Evolutionary conservation across 306 rosid genomes (phyloP).

Genomic region (Quercus robur): DNA sequence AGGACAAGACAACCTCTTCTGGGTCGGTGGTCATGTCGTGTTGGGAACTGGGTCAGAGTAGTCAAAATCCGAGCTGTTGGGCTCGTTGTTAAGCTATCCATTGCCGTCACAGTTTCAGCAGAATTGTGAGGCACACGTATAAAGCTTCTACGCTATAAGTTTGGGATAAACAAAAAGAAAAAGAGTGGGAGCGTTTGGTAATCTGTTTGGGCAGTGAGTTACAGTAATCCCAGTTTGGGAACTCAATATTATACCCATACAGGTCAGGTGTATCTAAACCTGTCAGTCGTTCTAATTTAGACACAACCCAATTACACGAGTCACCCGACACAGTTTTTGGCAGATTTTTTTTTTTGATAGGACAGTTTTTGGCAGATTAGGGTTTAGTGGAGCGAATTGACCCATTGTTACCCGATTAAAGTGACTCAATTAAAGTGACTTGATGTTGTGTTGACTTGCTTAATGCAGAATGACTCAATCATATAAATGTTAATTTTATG

Average conservation of each 20-base stretch:
- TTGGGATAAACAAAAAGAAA: too few species aligned
- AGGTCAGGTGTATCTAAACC: background rate
- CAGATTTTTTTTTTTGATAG: too few species aligned
- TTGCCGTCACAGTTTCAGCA: constrained; percentile 1
- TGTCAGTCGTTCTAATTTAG: background rate
- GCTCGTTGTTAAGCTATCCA: constrained; percentile 60
- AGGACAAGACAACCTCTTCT: constrained; percentile 26
- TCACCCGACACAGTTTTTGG: too few species aligned
- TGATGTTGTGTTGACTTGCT: too few species aligned
- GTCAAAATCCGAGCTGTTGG: constrained; percentile 45
- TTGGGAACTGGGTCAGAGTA: constrained; percentile 23
- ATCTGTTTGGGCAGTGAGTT: constrained; percentile 13
- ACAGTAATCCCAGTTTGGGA: background rate
- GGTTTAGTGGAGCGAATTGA: too few species aligned
- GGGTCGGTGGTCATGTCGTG: constrained; percentile 30
- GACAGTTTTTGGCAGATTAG: too few species aligned
- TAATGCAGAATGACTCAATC: too few species aligned
- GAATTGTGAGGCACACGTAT: background rate
- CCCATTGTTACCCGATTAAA: too few species aligned
- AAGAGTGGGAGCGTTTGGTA: background rate
- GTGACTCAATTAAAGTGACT: too few species aligned
- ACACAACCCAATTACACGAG: too few species aligned
- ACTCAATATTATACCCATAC: background rate
- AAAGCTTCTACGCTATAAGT: background rate
- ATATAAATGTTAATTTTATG: too few species aligned